phyloP scores from a whole-genome alignment of 2,329 filamentous ascomycete genomes.

The Dichotomopilus funicola region DNA sequence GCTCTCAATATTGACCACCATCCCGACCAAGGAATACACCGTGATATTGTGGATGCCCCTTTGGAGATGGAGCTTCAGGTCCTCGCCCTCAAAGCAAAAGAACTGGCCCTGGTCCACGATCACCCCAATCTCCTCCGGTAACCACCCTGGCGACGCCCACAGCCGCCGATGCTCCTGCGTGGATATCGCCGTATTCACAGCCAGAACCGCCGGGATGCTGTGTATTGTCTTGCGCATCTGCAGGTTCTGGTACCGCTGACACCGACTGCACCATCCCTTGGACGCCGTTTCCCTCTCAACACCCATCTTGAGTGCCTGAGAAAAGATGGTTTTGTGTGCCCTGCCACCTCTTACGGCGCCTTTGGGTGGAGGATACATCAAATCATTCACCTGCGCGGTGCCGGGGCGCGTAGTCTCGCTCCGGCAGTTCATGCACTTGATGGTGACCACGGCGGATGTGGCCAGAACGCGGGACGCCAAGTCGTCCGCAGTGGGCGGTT shows the following conservation, averaged over 20 bases:
- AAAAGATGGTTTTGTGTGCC: conserved; percentile 62
- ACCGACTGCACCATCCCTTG: conserved; percentile 88
- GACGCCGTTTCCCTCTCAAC: conserved; percentile 85
- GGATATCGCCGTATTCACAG: conserved; percentile 75
- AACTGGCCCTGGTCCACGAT: conserved; percentile 88
- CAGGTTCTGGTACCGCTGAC: conserved; percentile 83
- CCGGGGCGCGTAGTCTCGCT: conserved; percentile 79
- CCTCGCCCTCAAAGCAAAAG: conserved; percentile 89
- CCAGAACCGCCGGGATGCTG: conserved; percentile 74
- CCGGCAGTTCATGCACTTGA: conserved; percentile 78
- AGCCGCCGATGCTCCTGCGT: conserved; percentile 67
- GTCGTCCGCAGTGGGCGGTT: conserved; percentile 21
- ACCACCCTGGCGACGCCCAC: conserved; percentile 85
- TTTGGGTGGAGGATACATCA: conserved; percentile 68
- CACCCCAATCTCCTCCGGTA: conserved; percentile 90
- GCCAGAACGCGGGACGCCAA: conserved; percentile 46
- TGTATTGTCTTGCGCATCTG: conserved; percentile 79
- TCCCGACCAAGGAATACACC: conserved; percentile 85
- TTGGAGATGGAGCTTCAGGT: conserved; percentile 73
- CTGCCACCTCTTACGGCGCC: conserved; percentile 42
- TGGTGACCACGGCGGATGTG: conserved; percentile 64
- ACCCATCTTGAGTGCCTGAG: conserved; percentile 84
- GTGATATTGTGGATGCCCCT: conserved; percentile 73
- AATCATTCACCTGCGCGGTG: conserved; percentile 75
- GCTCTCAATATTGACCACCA: conserved; percentile 84